Percentiles rank a stretch among this genome's conserved stretches.
Evolutionary conservation across 108 stramenopile genomes (phyloP).

Genomic region (Chaetoceros muelleri): DNA sequence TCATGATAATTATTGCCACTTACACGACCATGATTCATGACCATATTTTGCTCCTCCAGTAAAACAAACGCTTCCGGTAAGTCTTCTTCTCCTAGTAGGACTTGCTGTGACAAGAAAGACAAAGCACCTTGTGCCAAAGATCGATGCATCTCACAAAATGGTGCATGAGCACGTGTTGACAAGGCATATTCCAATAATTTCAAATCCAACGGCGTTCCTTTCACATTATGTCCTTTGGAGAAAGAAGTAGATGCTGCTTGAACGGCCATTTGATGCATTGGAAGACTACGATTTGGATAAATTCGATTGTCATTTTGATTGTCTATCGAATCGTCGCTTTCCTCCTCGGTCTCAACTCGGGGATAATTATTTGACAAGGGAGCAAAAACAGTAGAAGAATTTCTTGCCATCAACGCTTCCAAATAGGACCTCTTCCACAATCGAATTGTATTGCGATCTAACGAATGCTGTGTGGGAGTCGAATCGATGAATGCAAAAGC

Average conservation of each 20-base stretch:
- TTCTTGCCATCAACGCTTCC: conserved; percentile 18
- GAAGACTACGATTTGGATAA: not conserved
- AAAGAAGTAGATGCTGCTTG: conserved; percentile 21
- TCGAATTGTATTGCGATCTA: too few species aligned
- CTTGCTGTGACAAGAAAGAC: not conserved
- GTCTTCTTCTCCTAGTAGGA: conserved; percentile 1
- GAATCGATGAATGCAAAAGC: conserved; percentile 46
- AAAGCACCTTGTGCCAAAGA: conserved; percentile 30
- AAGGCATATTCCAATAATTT: conserved; percentile 36
- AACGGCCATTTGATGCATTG: conserved; percentile 8
- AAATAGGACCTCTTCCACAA: conserved; percentile 19
- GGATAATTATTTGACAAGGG: conserved; percentile 9
- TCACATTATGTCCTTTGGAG: conserved; percentile 2
- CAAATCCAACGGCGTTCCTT: conserved; percentile 11
- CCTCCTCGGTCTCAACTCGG: not conserved
- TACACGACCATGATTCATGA: conserved; percentile 11
- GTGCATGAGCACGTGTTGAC: conserved; percentile 52
- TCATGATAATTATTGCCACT: conserved; percentile 5
- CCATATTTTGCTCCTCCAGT: too few species aligned
- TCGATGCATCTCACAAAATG: conserved; percentile 74
- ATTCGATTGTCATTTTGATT: conserved; percentile 1
- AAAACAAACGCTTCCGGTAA: conserved; percentile 11
- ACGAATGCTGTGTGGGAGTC: conserved; percentile 11
- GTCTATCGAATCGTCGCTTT: not conserved
- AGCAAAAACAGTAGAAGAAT: conserved; percentile 9